A percentile compares a stretch with the other conserved stretches of the same genome.
Evolutionary conservation across 805 yeast species (phyloP).

Genomic region (Brettanomyces anomalus): DNA sequence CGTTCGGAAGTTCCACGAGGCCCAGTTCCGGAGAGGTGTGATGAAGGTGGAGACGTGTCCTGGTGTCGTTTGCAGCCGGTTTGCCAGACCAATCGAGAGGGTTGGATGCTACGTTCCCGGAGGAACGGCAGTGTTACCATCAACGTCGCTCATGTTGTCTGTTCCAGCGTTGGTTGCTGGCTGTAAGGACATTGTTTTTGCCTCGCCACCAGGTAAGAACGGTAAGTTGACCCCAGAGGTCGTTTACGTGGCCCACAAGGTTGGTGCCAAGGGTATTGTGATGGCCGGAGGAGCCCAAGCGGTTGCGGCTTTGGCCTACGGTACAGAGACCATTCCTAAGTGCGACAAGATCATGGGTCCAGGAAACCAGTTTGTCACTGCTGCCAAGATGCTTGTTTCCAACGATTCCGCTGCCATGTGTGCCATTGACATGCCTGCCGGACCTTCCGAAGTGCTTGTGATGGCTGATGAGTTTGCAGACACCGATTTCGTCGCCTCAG

Average conservation of each 20-base stretch:
- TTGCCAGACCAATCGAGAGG: conserved; percentile 87
- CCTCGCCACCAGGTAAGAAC: conserved; percentile 92
- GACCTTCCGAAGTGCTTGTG: conserved; percentile 97
- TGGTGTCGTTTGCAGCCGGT: conserved; percentile 90
- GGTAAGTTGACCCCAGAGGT: conserved; percentile 96
- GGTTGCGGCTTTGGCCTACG: conserved; percentile 97
- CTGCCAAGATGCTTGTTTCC: conserved; percentile 96
- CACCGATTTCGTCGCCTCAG: conserved; percentile 96
- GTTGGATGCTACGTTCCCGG: conserved; percentile 98
- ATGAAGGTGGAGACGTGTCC: conserved; percentile 86
- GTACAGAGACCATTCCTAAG: conserved; percentile 86
- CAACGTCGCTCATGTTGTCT: conserved; percentile 96
- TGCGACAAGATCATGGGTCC: conserved; percentile 98
- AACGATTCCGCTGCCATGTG: conserved; percentile 93
- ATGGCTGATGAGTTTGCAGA: conserved; percentile 83
- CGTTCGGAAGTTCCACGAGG: conserved; percentile 86
- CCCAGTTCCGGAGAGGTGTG: conserved; percentile 71
- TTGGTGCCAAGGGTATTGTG: conserved; percentile 84
- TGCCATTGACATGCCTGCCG: conserved; percentile 99
- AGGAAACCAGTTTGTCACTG: conserved; percentile 98
- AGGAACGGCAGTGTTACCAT: conserved; percentile 96
- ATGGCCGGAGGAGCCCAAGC: conserved; percentile 99
- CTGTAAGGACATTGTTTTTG: conserved; percentile 82
- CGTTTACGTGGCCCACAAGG: conserved; percentile 92
- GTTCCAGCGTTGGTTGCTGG: conserved; percentile 99